These are phyloP conservation scores for Talaromyces borbonicus DNA, from an alignment of 495 filamentous ascomycete genomes.

Conservation along the genomic window DNA sequence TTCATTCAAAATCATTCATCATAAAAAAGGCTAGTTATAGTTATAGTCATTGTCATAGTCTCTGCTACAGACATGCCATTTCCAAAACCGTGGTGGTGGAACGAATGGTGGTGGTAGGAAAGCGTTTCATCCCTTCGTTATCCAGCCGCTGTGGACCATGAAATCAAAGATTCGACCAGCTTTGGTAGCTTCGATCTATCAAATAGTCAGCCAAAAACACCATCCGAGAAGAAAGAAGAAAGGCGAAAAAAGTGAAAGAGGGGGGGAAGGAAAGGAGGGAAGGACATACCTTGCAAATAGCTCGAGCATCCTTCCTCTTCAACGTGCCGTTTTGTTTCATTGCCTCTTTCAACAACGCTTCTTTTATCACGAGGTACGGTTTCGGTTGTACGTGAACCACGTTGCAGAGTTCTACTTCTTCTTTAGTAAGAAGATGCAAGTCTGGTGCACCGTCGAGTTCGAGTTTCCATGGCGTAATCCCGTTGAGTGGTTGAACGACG, in stretches of 20 bases:
- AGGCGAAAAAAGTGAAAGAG: no score
- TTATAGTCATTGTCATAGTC: no score
- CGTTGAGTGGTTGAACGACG: constrained; percentile 35
- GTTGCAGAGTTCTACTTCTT: constrained; percentile 79
- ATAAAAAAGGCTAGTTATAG: no score
- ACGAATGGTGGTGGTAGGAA: not conserved
- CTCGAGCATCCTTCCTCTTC: constrained; percentile 83
- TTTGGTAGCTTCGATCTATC: constrained; percentile 55
- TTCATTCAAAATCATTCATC: no score
- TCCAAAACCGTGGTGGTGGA: no score
- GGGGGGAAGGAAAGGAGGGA: not conserved
- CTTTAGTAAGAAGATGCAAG: constrained; percentile 72
- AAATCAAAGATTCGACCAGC: constrained; percentile 78
- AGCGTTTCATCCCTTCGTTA: constrained; percentile 46
- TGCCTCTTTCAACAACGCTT: constrained; percentile 75
- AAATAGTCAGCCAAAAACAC: constrained; percentile 11
- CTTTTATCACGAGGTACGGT: constrained; percentile 90
- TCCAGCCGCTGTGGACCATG: constrained; percentile 87
- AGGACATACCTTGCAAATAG: constrained; percentile 47
- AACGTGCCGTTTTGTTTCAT: constrained; percentile 75
- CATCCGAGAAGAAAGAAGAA: no score
- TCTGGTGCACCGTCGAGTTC: constrained; percentile 69
- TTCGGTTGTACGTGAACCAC: constrained; percentile 78
- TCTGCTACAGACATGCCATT: no score
- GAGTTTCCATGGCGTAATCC: constrained; percentile 57